Base-by-base conservation (phyloP, 257 asterid species). In the Solanum corneliomulleri region DNA sequence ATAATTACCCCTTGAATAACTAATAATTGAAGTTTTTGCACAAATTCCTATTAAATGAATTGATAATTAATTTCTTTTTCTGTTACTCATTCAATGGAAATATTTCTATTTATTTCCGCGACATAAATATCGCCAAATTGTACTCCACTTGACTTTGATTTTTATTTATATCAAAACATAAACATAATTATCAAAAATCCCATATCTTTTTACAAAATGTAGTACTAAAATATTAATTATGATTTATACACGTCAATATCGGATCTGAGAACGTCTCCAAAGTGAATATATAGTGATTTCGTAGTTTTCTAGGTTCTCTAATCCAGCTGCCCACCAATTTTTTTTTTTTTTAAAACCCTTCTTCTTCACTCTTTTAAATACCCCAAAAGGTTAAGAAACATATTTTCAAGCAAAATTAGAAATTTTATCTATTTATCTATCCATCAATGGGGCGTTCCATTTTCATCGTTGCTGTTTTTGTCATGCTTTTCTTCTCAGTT, bases 401-500 rank as follows among this genome's bases (percentile, higher is more conserved):
- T 16, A 27, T 27, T 44, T 27, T 78, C 29, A 21, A 29, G 31
- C 6, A 15, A 27, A 5, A 64, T 9, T 23, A n/a, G 86, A n/a
- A 84, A 84, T 15, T 12, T 33, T 35, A 33, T 82, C 31, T 33
- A 56, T 12, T 33, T 35, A 31, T 82, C 45, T 33, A 31, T 84
- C 58, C 4, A 64, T 84, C 29, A 27, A 80, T 87, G 88, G 88
- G 45, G 37, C 78, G 88, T 20, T 68, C 71, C 47, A 60, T 25
- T 66, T 42, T 60, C 10, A 4, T 87, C 45, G 82, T 75, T 52
- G 70, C 89, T 27, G 66, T 85, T 42, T 25, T 92, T 82, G 92
- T 93, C 60, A 72, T 91, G 25, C 89, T 90, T 41, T 47, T 88
- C 44, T 89, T 86, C 90, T 89, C 91, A 9, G 71, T 82, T 87